Base-by-base conservation (phyloP, 352 stramenopile genomes). In the Globisporangium nagaii region DNA sequence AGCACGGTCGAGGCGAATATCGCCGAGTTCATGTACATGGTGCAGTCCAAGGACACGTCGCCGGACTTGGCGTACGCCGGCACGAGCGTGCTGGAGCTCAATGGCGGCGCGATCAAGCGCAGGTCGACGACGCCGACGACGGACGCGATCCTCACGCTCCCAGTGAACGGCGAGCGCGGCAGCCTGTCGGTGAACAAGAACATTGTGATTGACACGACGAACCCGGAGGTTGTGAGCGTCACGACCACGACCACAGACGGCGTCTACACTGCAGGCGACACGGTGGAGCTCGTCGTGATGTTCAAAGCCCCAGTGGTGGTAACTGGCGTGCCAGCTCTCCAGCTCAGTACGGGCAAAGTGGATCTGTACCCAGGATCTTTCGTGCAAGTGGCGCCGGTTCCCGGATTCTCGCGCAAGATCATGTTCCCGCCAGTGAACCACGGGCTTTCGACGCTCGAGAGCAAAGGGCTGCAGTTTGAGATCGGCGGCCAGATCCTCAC, bases 161-260 rank as follows among this genome's bases (percentile, higher is more conserved):
- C 80, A 0, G 42, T 63, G 0, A 86, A 85, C 41, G 79, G 73
- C 28, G 70, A 77, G 20, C 53, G 54, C n/a, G 76, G 78, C 1
- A 89, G 78, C 62, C 41, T 91, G 11, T 86, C 75, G 2, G 71
- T 80, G 3, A 82, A 73, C 39, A 87, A 82, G 43, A 88, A 89
- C 49, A 74, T 91, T 7, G 65, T 93, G 6, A 73, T 93, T 45
- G 72, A 90, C 55, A 90, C 83, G 0, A 75, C 66, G 0, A 66
- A 68, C 24, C 75, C 80, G 10, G 73, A 70, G 37, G 53, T 88
- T 35, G 34, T 73, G 10, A 60, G 58, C 13, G 70, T 93, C 5
- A 67, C 66, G 0, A 58, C 79, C 11, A 40, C 60, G 0, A 66
- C 48, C 22, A 39, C 45, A 8, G 45, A 79, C 54, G 73, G 74